Evolutionary conservation across 2,329 filamentous ascomycete species (phyloP).

Genomic region (Chlorencoelia australis): DNA sequence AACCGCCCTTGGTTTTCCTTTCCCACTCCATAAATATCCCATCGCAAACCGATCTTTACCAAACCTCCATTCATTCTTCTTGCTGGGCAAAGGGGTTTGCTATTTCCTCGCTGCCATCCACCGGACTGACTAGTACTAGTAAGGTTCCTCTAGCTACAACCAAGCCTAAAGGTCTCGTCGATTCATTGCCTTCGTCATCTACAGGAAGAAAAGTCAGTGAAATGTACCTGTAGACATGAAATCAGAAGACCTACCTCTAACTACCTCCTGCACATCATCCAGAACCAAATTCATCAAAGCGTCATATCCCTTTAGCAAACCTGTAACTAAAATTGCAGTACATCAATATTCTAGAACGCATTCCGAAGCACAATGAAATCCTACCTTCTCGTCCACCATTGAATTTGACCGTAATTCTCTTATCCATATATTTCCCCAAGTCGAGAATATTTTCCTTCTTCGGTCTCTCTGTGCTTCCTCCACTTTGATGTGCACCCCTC

Average conservation of each 20-base stretch:
- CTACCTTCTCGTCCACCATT: constrained; percentile 85
- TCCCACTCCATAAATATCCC: no score
- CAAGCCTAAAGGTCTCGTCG: constrained; percentile 55
- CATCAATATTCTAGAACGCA: not conserved
- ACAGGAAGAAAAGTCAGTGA: constrained; percentile 4
- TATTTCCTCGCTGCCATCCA: constrained; percentile 93
- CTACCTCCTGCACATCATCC: constrained; percentile 83
- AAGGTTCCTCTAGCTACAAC: constrained; percentile 88
- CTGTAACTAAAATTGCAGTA: constrained; percentile 51
- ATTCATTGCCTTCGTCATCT: constrained; percentile 92
- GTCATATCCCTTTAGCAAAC: constrained; percentile 89
- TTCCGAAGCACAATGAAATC: constrained; percentile 18
- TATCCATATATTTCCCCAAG: constrained; percentile 92
- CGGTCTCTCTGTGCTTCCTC: constrained; percentile 55
- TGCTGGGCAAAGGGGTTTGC: constrained; percentile 80
- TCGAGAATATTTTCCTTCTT: constrained; percentile 99
- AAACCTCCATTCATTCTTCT: constrained; percentile 53
- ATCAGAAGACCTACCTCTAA: constrained; percentile 55
- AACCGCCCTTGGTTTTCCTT: no score
- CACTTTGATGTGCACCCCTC: constrained; percentile 38
- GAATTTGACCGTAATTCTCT: constrained; percentile 91
- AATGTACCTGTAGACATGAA: not conserved
- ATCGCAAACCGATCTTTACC: no score
- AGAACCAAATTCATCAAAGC: constrained; percentile 96
- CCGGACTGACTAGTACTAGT: constrained; percentile 82